Conservation (phyloP, 2,329 filamentous ascomycete genomes). For the Byssothecium circinans region DNA sequence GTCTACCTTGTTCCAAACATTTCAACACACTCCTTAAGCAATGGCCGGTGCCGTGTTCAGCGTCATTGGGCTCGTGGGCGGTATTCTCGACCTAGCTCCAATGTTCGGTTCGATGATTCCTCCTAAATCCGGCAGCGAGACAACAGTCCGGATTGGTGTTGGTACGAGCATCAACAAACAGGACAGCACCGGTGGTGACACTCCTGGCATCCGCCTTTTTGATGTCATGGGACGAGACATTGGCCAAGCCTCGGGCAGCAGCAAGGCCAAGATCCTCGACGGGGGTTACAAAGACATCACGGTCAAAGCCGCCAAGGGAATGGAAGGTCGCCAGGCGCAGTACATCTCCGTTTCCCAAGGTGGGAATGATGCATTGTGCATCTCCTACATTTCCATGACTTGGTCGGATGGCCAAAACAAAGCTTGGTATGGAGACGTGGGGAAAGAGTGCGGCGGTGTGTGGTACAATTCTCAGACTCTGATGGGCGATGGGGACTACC, state of each 20-base stretch:
- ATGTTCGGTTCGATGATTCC: not conserved
- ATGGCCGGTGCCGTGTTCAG: not conserved
- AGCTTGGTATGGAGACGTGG: constrained; percentile 18
- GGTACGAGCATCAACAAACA: not conserved
- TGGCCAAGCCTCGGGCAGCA: not conserved
- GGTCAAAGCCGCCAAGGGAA: not conserved
- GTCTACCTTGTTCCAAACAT: not conserved
- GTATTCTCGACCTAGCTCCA: not conserved
- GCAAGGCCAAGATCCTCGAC: no score
- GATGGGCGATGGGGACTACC: constrained; percentile 6
- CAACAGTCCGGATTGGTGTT: not conserved
- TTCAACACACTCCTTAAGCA: not conserved
- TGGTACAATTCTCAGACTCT: constrained; percentile 18
- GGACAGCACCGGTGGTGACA: not conserved
- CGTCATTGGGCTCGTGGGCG: not conserved
- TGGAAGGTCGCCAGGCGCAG: constrained; percentile 4
- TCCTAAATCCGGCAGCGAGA: not conserved
- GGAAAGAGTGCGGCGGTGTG: constrained; percentile 7
- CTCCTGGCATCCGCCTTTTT: not conserved
- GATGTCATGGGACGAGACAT: not conserved
- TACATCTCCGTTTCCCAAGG: constrained; percentile 13
- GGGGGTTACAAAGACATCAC: not conserved
- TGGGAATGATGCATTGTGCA: constrained; percentile 16
- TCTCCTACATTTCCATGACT: constrained; percentile 16
- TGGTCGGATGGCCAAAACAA: constrained; percentile 14